Percentiles rank a stretch among this genome's conserved stretches.
Conservation (phyloP, 495 filamentous ascomycete species). For the Hyaloscypha bicolor region DNA sequence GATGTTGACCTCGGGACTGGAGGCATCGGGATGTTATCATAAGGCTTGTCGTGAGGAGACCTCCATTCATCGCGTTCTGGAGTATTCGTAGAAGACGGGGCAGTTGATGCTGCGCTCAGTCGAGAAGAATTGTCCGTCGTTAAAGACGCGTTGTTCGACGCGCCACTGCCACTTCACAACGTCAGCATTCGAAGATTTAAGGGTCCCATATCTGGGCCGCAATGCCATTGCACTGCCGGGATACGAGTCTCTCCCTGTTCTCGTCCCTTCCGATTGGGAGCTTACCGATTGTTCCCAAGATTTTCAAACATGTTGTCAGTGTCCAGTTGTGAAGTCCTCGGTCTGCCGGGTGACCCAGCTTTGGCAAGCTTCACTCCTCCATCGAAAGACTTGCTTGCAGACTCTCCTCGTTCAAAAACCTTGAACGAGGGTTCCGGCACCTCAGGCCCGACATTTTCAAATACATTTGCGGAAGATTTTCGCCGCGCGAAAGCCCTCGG, state of each 20-base stretch:
- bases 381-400: slow-evolving; percentile 47
- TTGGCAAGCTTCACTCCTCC: slow-evolving; percentile 48
- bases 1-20: slow-evolving; percentile 53
- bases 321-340: slow-evolving; percentile 38
- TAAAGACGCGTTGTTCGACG: slow-evolving; percentile 64
- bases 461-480: slow-evolving; percentile 66
- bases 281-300: slow-evolving; percentile 57
- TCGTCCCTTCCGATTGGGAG: slow-evolving; percentile 6
- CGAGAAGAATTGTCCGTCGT: slow-evolving; percentile 69
- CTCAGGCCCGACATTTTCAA: slow-evolving; percentile 55
- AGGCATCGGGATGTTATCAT: slow-evolving; percentile 59
- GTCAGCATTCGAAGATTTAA: slow-evolving; percentile 37
- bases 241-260: neutral
- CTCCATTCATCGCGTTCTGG: slow-evolving; percentile 57
- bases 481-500: slow-evolving; percentile 64
- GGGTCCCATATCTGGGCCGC: neutral
- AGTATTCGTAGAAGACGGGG: slow-evolving; percentile 70
- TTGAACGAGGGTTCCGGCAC: slow-evolving; percentile 49
- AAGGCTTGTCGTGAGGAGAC: slow-evolving; percentile 50
- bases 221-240: neutral
- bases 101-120: slow-evolving; percentile 72
- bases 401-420: slow-evolving; percentile 60
- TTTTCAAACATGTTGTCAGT: slow-evolving; percentile 61
- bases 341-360: slow-evolving; percentile 38
- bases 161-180: slow-evolving; percentile 58